Conservation (phyloP, 176 grass and related monocot genomes). For the Carex scoparia region DNA sequence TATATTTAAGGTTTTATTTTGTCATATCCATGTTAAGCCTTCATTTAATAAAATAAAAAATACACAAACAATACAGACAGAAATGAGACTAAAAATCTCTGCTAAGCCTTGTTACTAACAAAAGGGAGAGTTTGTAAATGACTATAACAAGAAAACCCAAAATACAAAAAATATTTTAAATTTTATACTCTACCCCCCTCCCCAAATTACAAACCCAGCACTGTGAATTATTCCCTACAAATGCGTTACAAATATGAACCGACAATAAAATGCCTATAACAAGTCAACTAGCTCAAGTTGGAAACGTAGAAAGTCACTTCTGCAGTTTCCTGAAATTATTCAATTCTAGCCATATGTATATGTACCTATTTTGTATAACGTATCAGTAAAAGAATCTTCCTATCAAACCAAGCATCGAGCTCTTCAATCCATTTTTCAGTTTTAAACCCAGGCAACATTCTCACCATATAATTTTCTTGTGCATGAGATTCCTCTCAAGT, state of each 20-base stretch:
- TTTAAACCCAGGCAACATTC: neutral
- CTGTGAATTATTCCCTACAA: neutral
- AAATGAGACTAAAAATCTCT: neutral
- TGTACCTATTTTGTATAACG: conserved; percentile 4
- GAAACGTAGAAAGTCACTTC: neutral
- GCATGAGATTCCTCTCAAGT: neutral
- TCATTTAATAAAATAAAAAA: neutral
- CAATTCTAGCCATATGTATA: conserved; percentile 6
- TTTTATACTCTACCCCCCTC: neutral
- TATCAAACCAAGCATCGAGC: neutral
- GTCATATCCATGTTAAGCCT: conserved; percentile 6
- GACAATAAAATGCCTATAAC: conserved; percentile 5
- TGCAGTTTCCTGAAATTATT: neutral
- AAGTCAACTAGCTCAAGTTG: neutral
- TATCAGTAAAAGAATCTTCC: neutral
- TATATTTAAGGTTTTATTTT: neutral
- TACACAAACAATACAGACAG: neutral
- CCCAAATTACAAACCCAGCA: neutral
- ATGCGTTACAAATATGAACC: neutral
- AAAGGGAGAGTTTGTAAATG: neutral
- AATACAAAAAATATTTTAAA: neutral
- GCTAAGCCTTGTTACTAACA: neutral
- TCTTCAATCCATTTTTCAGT: neutral
- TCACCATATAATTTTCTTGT: neutral
- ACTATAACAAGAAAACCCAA: neutral